Evolutionary conservation across 306 rosid genomes (phyloP), one percentile per base, ranked within the genome.

Genomic region (Arachis stenosperma): DNA sequence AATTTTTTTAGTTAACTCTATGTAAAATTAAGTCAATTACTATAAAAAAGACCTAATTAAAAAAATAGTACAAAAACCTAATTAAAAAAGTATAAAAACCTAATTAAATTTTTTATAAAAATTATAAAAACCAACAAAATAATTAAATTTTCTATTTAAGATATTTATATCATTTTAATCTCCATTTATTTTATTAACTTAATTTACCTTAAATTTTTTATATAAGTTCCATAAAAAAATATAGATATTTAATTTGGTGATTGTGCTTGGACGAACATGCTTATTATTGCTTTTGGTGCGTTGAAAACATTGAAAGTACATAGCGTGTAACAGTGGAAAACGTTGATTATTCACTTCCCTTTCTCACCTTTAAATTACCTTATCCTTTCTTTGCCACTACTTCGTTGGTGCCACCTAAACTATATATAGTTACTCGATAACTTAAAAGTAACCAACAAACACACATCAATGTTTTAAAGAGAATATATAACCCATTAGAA

Each of bases 301-400:
- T 13, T 40, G 39, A 39, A 54, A 39, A 15, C 37, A n/a, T 70
- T 57, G 57, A n/a, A 71, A 58, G 67, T 58, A 44, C 42, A 7
- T 46, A 8, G 60, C 76, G 76, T 71, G 76, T 60, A 33, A 47
- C 22, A 47, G 37, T 71, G 59, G 57, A 22, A 46, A 46, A 46
- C 68, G 65, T 47, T n/a, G 5, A 71, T 71, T 2, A 58, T n/a
- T 44, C 46, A 27, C 3, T 58, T 43, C 56, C n/a, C 52, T 56
- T 17, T 56, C 27, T 22, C 27, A 22, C 27, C 27, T 22, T 56
- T 57, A 22, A 54, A 7, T 11, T 30, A 12, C 13, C 13, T 55
- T 56, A 42, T 44, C 43, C 55, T 27, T 56, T 70, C 37, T 33
- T 37, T 11, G 41, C 51, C 57, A 37, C 36, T 8, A 8, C 48